Evolutionary conservation across 139 green algal genomes (phyloP), one percentile per base, ranked within the genome.

Genomic region (Chlamydomonas incerta): DNA sequence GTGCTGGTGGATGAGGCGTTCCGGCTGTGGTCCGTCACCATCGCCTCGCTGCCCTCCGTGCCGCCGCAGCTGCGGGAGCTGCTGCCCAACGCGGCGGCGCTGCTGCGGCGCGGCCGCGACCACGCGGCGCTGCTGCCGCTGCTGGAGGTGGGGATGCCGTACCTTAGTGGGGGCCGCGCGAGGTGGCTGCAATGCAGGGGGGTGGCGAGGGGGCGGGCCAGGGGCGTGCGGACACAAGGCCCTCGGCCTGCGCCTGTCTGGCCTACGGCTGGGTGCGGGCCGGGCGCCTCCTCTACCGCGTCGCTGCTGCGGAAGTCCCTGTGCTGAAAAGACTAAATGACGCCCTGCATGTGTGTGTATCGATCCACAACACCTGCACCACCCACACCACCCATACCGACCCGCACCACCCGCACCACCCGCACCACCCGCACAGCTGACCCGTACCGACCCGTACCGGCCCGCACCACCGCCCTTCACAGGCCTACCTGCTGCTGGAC

Each of bases 1-100:
- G 90, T 91, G 29, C 58, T 96, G 28, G 66, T 95, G 34, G 94
- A 96, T 26, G 93, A 96, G 80, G 93, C 88, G 0, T 90, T 93
- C 69, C 75, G 88, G 34, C 85, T 90, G 70, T 93, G 90, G 90
- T 87, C 72, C 34, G 82, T 85, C 35, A 85, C 90, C 21, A 81
- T 93, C n/a, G 83, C 75, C 50, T 79, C 80, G 0, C 65, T 88
- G 47, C 77, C 86, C 26, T n/a, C 73, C 28, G 69, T 96, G 58
- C 76, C 75, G 5, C 79, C 77, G 8, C 82, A 87, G 63, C 82
- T 96, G 60, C 73, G 92, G 74, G 81, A 89, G 17, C 86, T 97
- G 73, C 60, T 94, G 69, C 86, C 87, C 24, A 86, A 91, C 58
- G 87, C 96, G 66, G 62, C 76, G 41, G 69, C 82, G n/a, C 73